Conservation (phyloP, 768 basidiomycete genomes). For the Russula virescens region DNA sequence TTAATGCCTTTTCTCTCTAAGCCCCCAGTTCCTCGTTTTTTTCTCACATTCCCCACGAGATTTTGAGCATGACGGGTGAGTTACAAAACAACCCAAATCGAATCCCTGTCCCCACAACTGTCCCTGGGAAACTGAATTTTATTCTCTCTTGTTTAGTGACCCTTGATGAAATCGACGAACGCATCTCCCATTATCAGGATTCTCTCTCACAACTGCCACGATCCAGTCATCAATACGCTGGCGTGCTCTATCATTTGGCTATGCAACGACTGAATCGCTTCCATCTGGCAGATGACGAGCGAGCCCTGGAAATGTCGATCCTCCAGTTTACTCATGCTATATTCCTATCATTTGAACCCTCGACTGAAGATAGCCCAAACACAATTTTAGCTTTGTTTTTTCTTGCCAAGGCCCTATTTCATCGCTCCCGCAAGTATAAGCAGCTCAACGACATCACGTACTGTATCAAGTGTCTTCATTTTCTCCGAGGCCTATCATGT, state of each 20-base stretch:
- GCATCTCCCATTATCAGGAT: neutral
- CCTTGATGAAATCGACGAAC: neutral
- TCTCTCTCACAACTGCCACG: neutral
- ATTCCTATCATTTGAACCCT: neutral
- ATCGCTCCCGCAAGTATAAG: neutral
- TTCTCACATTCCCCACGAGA: no score
- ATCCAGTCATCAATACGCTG: neutral
- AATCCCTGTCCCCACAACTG: neutral
- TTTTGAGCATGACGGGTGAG: neutral
- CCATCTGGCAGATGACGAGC: neutral
- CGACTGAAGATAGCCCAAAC: neutral
- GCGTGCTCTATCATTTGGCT: neutral
- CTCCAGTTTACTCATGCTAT: neutral
- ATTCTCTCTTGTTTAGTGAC: neutral
- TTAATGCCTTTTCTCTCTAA: no score
- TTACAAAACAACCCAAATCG: neutral
- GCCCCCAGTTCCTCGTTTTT: no score
- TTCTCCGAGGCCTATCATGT: neutral
- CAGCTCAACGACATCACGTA: neutral
- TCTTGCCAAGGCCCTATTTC: neutral
- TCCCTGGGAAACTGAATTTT: neutral
- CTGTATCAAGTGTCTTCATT: neutral
- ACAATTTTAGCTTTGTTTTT: neutral
- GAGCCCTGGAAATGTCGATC: neutral
- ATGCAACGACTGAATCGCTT: neutral